phyloP scores from a whole-genome alignment of 768 basidiomycete genomes.

The Boletellus emodensis region DNA sequence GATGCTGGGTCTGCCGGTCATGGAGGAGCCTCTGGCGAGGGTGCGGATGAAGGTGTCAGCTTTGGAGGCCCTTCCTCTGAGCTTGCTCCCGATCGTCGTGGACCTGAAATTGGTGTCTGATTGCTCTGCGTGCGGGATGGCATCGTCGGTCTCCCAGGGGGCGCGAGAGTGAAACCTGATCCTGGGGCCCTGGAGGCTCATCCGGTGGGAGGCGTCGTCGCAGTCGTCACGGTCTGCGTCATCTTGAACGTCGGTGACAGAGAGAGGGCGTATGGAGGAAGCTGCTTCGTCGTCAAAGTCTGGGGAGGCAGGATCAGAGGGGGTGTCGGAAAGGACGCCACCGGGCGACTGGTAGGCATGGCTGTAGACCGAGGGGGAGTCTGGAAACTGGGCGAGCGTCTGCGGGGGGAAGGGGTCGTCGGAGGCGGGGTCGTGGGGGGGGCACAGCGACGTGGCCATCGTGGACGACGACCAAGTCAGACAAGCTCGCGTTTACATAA shows the following conservation, averaged over 20 bases:
- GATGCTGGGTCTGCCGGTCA: slow-evolving; percentile 51
- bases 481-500: slow-evolving; percentile 23
- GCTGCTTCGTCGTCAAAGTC: slow-evolving; percentile 53
- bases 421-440: slow-evolving; percentile 46
- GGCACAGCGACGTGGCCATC: slow-evolving; percentile 42
- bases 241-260: slow-evolving; percentile 32
- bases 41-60: slow-evolving; percentile 41
- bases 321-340: slow-evolving; percentile 26
- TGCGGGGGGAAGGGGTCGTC: slow-evolving; percentile 42
- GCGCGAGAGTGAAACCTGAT: slow-evolving; percentile 79
- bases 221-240: slow-evolving; percentile 35
- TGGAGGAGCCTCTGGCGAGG: slow-evolving; percentile 43
- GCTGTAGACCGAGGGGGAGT: slow-evolving; percentile 70
- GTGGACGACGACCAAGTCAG: slow-evolving; percentile 4
- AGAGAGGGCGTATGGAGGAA: slow-evolving; percentile 26
- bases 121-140: slow-evolving; percentile 44
- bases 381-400: slow-evolving; percentile 54
- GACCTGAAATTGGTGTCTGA: slow-evolving; percentile 36
- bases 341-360: slow-evolving; percentile 55
- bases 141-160: slow-evolving; percentile 73
- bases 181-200: slow-evolving; percentile 78
- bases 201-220: slow-evolving; percentile 44
- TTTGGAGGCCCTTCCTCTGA: slow-evolving; percentile 27
- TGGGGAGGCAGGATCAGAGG: slow-evolving; percentile 46
- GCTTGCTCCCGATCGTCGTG: slow-evolving; percentile 27